Conservation (phyloP, 192 early-diverging fungal species). For the Linnemannia zychae region DNA sequence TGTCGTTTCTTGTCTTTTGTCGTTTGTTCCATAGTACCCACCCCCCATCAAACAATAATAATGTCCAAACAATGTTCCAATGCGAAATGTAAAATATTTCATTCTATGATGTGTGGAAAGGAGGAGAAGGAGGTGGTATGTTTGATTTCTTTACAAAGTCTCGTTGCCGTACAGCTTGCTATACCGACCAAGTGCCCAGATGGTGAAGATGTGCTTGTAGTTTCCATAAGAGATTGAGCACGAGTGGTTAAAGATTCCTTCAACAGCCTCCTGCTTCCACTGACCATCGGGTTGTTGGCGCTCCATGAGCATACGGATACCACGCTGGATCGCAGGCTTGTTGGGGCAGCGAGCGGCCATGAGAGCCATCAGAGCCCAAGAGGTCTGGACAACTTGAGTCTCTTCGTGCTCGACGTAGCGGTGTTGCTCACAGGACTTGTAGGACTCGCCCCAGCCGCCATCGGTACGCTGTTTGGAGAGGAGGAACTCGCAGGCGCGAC, state of each 20-base stretch:
- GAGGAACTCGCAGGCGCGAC: conserved; percentile 91
- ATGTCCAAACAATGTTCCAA: background rate
- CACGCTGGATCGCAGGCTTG: conserved; percentile 72
- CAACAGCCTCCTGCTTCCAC: conserved; percentile 97
- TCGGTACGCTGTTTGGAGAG: conserved; percentile 89
- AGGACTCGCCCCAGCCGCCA: conserved; percentile 98
- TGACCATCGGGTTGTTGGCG: conserved; percentile 92
- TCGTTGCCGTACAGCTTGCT: conserved; percentile 76
- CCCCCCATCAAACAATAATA: background rate
- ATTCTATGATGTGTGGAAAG: background rate
- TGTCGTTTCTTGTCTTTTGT: background rate
- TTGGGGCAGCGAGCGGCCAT: conserved; percentile 93
- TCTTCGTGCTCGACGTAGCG: conserved; percentile 73
- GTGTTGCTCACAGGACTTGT: conserved; percentile 84
- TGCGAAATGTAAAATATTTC: background rate
- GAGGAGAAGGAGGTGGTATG: too few species aligned
- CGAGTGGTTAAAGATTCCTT: conserved; percentile 98
- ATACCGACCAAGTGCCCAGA: conserved; percentile 93
- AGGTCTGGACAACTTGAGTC: conserved; percentile 94
- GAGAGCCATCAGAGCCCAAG: conserved; percentile 89
- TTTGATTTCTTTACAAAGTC: background rate
- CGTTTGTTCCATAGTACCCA: background rate
- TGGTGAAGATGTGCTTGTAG: conserved; percentile 93
- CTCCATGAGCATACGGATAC: conserved; percentile 82
- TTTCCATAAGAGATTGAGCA: conserved; percentile 92